These are phyloP conservation scores for Penicillium occitanis DNA, from an alignment of 2,329 filamentous ascomycete genomes.

Conservation along the genomic window DNA sequence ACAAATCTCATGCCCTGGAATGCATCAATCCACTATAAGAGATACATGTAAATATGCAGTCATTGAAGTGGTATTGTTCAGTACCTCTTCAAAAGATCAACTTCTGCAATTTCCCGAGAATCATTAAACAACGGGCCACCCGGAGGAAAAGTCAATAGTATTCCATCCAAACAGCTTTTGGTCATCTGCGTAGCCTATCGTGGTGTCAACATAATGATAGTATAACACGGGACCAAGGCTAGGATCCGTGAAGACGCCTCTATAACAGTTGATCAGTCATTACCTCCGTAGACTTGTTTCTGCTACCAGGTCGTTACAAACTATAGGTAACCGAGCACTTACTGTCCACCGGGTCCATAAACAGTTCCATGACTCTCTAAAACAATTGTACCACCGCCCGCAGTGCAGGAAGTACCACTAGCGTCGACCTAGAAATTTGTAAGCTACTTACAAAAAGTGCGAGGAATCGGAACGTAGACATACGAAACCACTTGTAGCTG, in stretches of 20 bases:
- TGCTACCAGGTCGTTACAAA: background rate
- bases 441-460: background rate
- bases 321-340: conserved; percentile 37
- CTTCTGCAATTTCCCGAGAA: background rate
- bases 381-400: conserved; percentile 61
- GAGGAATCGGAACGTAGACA: conserved; percentile 21
- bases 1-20: background rate
- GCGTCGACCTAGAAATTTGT: background rate
- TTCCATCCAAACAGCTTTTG: conserved; percentile 52
- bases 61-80: background rate
- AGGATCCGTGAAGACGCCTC: conserved; percentile 35
- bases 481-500: conserved; percentile 56
- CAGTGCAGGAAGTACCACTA: conserved; percentile 45
- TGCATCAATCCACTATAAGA: too few relatives aligned
- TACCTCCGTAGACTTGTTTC: background rate
- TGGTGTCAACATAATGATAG: conserved; percentile 62
- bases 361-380: conserved; percentile 60
- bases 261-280: conserved; percentile 15
- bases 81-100: background rate
- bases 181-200: conserved; percentile 52
- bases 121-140: conserved; percentile 44
- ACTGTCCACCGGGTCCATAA: conserved; percentile 67
- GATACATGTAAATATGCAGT: too few relatives aligned
- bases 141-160: conserved; percentile 42
- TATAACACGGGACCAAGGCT: conserved; percentile 57